phyloP scores from a whole-genome alignment of 768 basidiomycete genomes.

The Pholiota molesta region DNA sequence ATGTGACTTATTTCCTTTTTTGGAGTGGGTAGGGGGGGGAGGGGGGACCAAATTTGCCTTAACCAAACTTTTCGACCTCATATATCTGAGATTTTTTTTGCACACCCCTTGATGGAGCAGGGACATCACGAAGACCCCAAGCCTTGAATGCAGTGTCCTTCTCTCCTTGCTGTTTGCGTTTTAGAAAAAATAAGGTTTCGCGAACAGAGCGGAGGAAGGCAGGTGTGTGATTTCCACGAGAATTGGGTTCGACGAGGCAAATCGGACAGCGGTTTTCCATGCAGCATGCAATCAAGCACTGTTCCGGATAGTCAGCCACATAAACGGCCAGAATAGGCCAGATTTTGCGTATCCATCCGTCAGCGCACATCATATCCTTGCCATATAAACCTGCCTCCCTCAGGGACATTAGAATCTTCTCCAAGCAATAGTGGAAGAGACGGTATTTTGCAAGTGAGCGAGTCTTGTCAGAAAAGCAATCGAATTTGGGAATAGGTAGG shows the following conservation, averaged over 20 bases:
- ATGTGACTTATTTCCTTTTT: too few species aligned
- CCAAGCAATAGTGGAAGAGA: background rate
- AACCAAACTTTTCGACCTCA: too few species aligned
- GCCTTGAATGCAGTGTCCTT: constrained; percentile 19
- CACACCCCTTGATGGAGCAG: too few species aligned
- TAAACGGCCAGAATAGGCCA: constrained; percentile 37
- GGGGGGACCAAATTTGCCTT: too few species aligned
- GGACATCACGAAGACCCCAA: constrained; percentile 13
- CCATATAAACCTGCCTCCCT: background rate
- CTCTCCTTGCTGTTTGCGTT: constrained; percentile 1
- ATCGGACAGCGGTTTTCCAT: background rate
- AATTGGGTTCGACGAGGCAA: constrained; percentile 5
- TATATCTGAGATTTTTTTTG: too few species aligned
- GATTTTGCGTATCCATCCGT: constrained; percentile 29
- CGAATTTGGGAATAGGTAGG: constrained; percentile 37
- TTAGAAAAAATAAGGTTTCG: background rate
- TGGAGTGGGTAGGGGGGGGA: too few species aligned
- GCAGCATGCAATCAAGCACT: constrained; percentile 31
- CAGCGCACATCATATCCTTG: constrained; percentile 26
- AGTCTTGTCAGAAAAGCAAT: constrained; percentile 25
- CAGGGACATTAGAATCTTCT: background rate
- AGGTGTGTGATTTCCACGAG: background rate
- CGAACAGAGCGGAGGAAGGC: background rate
- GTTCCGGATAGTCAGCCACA: constrained; percentile 29
- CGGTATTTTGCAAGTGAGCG: background rate